Base-by-base conservation (phyloP, 257 asterid species). In the Ilex aquifolium region DNA sequence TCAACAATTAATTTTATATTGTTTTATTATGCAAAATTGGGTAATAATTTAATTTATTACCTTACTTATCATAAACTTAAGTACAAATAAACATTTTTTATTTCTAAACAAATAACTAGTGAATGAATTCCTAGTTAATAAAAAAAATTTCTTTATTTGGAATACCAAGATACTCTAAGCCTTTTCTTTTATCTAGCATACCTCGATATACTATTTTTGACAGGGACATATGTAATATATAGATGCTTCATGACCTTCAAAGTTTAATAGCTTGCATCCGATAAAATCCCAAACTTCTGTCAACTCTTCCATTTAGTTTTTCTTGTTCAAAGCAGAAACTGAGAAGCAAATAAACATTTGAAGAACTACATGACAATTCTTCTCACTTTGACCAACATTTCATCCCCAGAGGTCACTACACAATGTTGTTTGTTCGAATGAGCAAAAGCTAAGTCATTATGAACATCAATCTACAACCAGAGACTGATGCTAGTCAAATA, bases 391-490 rank as follows among this genome's bases (percentile, higher is more conserved):
- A 50, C 13, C n/a, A 50, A 50, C 17, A 4, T 50, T 4, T 50
- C 56, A 50, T 50, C 56, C n/a, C 56, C 56, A 50, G 10, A 50
- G 17, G 56, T 50, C 13, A 50, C 56, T 3, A 50, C 56, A 50
- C 56, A 50, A 7, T 4, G n/a, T 50, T 50, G 56, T 50, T 50
- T 50, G 56, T 12, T 50, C 13, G 56, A 14, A n/a, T 50, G 56
- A n/a, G 56, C 56, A 50, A 50, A 50, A 50, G 56, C 56, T 4
- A 50, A 10, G 56, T 50, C 56, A 50, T 50, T 50, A 50, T 50
- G 56, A 4, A 14, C 56, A 6, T 50, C 56, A n/a, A 50, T 50
- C 56, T 50, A 14, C 17, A 6, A 50, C 11, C 56, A 50, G 10
- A 50, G 13, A 50, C 15, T 3, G 10, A 50, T 6, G 56, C 15